Conservation (phyloP, 441 rosid genomes). For the Macaranga tanarius region DNA sequence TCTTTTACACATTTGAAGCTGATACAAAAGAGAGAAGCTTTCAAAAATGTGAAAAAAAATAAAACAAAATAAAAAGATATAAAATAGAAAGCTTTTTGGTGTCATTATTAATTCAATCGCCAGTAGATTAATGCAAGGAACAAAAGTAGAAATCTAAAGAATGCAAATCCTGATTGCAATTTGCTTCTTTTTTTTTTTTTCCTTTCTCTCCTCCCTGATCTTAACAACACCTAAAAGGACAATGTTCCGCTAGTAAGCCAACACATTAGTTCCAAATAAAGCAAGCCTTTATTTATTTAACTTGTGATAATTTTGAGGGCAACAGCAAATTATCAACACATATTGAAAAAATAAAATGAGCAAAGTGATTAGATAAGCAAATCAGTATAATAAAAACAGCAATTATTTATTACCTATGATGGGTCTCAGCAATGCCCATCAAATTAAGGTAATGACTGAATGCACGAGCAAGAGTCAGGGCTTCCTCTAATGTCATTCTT, state of each 20-base stretch:
- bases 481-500: slow-evolving; percentile 80
- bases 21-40: neutral
- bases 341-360: neutral
- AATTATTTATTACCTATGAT: slow-evolving; percentile 55
- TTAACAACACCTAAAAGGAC: neutral
- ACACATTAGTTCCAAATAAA: slow-evolving; percentile 1
- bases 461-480: slow-evolving; percentile 84
- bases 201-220: neutral
- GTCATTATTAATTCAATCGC: neutral
- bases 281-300: neutral
- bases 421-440: slow-evolving; percentile 95
- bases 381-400: neutral
- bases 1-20: neutral
- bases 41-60: neutral
- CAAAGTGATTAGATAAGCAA: neutral
- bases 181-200: neutral
- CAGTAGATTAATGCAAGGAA: neutral
- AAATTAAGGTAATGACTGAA: slow-evolving; percentile 87
- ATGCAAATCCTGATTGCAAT: neutral
- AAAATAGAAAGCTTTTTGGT: neutral
- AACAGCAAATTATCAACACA: neutral
- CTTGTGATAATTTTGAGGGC: neutral
- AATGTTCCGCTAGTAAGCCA: neutral
- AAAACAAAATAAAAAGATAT: neutral
- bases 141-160: neutral